Base-by-base conservation (phyloP, 2,329 filamentous ascomycete species). In the Fusarium pilosicola region DNA sequence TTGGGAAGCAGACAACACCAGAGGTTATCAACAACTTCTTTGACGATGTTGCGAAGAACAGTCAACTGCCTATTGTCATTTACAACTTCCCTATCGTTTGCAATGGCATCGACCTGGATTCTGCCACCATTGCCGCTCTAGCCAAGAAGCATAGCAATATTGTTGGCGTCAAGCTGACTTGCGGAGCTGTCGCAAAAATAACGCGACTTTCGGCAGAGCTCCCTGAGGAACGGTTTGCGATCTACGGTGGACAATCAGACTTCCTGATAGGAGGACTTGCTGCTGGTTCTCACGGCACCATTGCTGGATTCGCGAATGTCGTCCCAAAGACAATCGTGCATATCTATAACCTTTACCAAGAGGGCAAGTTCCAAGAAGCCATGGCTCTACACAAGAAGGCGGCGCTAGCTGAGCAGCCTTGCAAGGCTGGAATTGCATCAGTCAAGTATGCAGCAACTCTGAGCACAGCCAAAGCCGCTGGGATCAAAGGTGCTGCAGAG, bases 211-310 rank as follows among this genome's bases (percentile, higher is more conserved):
- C 82, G 0, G 85, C 84, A 22, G 80, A 84, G 70, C 80, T 93
- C 54, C 80, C 85, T 0, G 79, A 86, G 0, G 85, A 87, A 2
- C 79, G 85, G 5, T 95, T 95, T 77, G 87, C 91, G 0, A 88
- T 90, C 0, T 94, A 89, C 76, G 92, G 91, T 4, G 93, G 93
- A 0, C 92, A 94, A 82, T 90, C 88, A 3, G 93, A 95, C 77
- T 94, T 93, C 80, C 80, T 94, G 24, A 83, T 92, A 58, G 89
- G 88, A 13, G 89, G 88, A 1, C 79, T 92, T 28, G 85, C 86
- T 5, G 86, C 87, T 24, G 90, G 90, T 9, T 88, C 86, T 30
- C 85, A 86, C 5, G 90, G 91, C 6, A 89, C 86, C 65, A 89
- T 92, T 65, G 88, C 90, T 1, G 90, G 89, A 5, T 88, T 92